phyloP scores from a whole-genome alignment of 768 basidiomycete species.

The Leccinum incarnatum region DNA sequence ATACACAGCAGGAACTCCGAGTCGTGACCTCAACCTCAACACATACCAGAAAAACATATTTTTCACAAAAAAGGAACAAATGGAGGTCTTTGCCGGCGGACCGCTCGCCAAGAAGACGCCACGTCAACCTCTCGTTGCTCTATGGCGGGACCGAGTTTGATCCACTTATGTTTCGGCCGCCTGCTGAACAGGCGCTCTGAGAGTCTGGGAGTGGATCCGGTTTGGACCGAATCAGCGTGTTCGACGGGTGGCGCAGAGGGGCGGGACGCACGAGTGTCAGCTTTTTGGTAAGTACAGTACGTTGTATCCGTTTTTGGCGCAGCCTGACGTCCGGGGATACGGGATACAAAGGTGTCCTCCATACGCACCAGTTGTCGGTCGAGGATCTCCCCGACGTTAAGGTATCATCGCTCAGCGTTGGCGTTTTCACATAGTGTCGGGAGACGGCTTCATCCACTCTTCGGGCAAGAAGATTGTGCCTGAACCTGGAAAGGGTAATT shows the following conservation, averaged over 20 bases:
- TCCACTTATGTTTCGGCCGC: slow-evolving; percentile 16
- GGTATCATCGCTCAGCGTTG: slow-evolving; percentile 17
- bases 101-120: slow-evolving; percentile 33
- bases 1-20: no score
- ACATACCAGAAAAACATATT: no score
- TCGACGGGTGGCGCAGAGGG: slow-evolving; percentile 35
- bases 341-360: slow-evolving; percentile 7
- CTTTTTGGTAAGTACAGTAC: no score
- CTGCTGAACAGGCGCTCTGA: slow-evolving; percentile 16
- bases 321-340: not conserved
- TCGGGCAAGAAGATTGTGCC: slow-evolving; percentile 35
- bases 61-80: not conserved
- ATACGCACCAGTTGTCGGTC: slow-evolving; percentile 25
- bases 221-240: slow-evolving; percentile 22
- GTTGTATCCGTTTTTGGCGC: slow-evolving; percentile 33
- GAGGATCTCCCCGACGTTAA: slow-evolving; percentile 36
- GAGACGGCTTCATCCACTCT: slow-evolving; percentile 32
- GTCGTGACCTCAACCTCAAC: no score
- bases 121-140: slow-evolving; percentile 28
- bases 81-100: slow-evolving; percentile 36
- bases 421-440: no score
- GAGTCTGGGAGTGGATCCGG: not conserved
- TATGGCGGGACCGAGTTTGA: slow-evolving; percentile 42
- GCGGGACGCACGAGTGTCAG: slow-evolving; percentile 32
- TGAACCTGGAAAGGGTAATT: slow-evolving; percentile 29